These are phyloP conservation scores for Fusarium pseudoanthophilum DNA, from an alignment of 2,329 filamentous ascomycete species.

Conservation along the genomic window DNA sequence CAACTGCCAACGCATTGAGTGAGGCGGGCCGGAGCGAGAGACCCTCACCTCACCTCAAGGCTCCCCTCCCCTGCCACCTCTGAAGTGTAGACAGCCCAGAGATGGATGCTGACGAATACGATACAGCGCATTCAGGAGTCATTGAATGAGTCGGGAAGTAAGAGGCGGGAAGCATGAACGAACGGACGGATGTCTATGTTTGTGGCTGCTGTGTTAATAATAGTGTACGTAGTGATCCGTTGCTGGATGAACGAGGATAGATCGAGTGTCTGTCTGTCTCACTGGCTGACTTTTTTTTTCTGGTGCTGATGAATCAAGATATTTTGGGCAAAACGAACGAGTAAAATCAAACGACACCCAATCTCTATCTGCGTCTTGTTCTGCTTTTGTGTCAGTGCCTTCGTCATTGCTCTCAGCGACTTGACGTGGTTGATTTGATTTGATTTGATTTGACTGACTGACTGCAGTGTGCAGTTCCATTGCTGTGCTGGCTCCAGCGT, in stretches of 20 bases:
- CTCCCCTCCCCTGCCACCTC: slow-evolving; percentile 34
- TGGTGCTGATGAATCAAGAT: slow-evolving; percentile 33
- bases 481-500: slow-evolving; percentile 39
- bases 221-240: slow-evolving; percentile 10
- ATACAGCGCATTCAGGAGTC: slow-evolving; percentile 9
- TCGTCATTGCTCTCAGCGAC: slow-evolving; percentile 35
- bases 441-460: slow-evolving; percentile 12
- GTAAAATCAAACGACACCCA: slow-evolving; percentile 10
- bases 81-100: slow-evolving; percentile 9
- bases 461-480: slow-evolving; percentile 33
- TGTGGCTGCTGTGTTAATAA: slow-evolving; percentile 24
- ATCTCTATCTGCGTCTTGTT: slow-evolving; percentile 30
- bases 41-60: slow-evolving; percentile 16
- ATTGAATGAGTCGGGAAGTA: not conserved
- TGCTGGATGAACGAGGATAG: slow-evolving; percentile 32
- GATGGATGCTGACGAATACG: slow-evolving; percentile 32
- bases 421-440: slow-evolving; percentile 35
- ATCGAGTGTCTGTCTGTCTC: not conserved
- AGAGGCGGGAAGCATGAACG: slow-evolving; percentile 2
- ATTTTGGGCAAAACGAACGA: slow-evolving; percentile 11
- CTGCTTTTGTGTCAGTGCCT: slow-evolving; percentile 34
- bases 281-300: not conserved
- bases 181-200: slow-evolving; percentile 11
- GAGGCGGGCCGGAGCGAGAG: slow-evolving; percentile 34
- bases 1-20: slow-evolving; percentile 18